Base-by-base conservation (phyloP, 306 rosid genomes). In the Cicer arietinum region DNA sequence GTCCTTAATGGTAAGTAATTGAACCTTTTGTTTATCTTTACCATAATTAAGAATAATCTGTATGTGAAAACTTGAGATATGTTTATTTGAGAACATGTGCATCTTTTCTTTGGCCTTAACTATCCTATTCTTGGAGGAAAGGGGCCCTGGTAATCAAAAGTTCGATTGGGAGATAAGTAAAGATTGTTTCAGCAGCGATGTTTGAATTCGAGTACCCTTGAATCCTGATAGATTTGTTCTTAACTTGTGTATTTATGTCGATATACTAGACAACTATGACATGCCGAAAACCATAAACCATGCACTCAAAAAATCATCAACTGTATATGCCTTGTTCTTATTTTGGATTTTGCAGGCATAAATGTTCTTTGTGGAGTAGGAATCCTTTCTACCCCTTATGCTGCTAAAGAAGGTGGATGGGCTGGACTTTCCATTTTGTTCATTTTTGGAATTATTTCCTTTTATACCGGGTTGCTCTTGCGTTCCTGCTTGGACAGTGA, bases 331-430 rank as follows among this genome's bases (percentile, higher is more conserved):
- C 75, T 65, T 69, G 73, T 65, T 62, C 50, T 62, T 52, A 60
- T 30, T 67, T 80, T 78, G 84, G 78, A 74, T 79, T 74, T 82
- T 78, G 80, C 84, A 94, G 99, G 99, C 18, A 92, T 94, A 47
- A 94, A 94, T 79, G 96, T 90, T 54, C 84, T 94, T 42, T 94
- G 98, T 77, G 99, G 99, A 8, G 99, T 94, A 48, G 99, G 99
- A 67, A 88, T 94, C 81, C 96, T 94, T 72, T 89, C 98, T 1
- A 94, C 99, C 17, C 97, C 99, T 77, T 92, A 86, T 80, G 99
- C 99, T 30, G 85, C 80, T 65, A 80, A 86, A 76, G 85, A 89
- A 88, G 96, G 99, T 77, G 99, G 99, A 79, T 95, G 99, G 99
- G 7, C 80, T 56, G 99, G 98, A 75, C 84, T 95, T 50, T 77